Evolutionary conservation across 1,284 basidiomycete species (phyloP).

Genomic region (Irpex sp.): DNA sequence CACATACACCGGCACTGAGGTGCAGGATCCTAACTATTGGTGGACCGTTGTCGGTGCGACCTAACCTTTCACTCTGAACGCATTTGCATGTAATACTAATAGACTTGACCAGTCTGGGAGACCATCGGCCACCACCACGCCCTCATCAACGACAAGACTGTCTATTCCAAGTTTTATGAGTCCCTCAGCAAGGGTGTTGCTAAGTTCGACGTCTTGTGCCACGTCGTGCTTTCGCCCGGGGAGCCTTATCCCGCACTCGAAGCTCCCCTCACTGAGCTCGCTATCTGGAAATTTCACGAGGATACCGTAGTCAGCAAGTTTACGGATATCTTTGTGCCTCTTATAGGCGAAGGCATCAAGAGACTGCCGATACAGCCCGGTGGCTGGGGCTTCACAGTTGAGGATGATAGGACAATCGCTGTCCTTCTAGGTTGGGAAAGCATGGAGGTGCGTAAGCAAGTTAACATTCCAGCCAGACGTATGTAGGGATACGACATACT

Average conservation of each 20-base stretch:
- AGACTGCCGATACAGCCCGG: not conserved
- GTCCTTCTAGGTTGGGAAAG: not conserved
- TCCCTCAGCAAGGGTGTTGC: not conserved
- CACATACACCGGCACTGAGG: not conserved
- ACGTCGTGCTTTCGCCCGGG: not conserved
- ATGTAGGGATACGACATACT: no score
- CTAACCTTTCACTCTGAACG: not conserved
- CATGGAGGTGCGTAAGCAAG: not conserved
- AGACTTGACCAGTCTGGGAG: not conserved
- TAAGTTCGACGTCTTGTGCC: not conserved
- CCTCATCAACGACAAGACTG: not conserved
- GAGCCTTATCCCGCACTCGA: not conserved
- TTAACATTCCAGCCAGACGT: not conserved
- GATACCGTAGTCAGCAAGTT: not conserved
- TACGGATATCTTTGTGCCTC: not conserved
- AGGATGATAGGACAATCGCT: not conserved
- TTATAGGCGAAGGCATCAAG: not conserved
- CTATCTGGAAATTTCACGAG: not conserved
- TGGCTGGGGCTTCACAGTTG: not conserved
- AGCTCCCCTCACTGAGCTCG: not conserved
- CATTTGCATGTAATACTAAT: not conserved
- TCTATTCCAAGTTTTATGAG: not conserved
- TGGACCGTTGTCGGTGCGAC: conserved; percentile 1
- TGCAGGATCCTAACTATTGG: not conserved
- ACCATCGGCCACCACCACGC: not conserved